Conservation (phyloP, 2,329 filamentous ascomycete species). For the Pseudogymnoascus sp. region DNA sequence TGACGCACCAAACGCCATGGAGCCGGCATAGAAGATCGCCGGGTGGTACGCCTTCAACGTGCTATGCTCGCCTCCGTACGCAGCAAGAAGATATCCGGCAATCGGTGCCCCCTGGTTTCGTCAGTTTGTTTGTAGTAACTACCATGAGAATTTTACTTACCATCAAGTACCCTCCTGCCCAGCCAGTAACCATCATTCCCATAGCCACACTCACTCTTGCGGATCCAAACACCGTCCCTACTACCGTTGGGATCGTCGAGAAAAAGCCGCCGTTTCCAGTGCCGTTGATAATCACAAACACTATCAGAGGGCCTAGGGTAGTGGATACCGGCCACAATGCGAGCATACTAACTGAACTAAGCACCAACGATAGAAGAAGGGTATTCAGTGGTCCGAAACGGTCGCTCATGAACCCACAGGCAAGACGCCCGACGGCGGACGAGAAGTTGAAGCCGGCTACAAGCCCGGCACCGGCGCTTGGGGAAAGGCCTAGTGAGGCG, state of each 20-base stretch:
- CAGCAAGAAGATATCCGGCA: constrained; percentile 49
- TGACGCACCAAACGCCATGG: constrained; percentile 39
- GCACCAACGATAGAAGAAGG: constrained; percentile 40
- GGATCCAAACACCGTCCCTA: constrained; percentile 50
- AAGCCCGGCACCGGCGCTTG: constrained; percentile 45
- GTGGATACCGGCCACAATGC: constrained; percentile 52
- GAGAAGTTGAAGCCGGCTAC: constrained; percentile 54
- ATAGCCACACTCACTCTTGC: constrained; percentile 47
- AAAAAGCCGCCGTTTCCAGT: constrained; percentile 56
- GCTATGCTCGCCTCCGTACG: constrained; percentile 41
- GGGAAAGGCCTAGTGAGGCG: constrained; percentile 44
- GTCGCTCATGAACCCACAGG: constrained; percentile 47
- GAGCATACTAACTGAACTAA: constrained; percentile 50
- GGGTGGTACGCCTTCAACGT: constrained; percentile 47
- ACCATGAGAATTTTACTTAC: constrained; percentile 29
- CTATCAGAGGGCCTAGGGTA: constrained; percentile 42
- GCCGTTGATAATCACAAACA: constrained; percentile 53
- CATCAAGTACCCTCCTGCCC: constrained; percentile 53
- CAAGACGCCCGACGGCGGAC: constrained; percentile 48
- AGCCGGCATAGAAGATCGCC: constrained; percentile 54
- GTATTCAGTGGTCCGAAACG: constrained; percentile 47
- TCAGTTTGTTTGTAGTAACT: background rate
- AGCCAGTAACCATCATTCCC: constrained; percentile 54
- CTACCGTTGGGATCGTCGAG: constrained; percentile 53
- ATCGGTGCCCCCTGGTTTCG: constrained; percentile 44